phyloP scores from a whole-genome alignment of 169 alveolate genomes.

The Plasmodium coatneyi region DNA sequence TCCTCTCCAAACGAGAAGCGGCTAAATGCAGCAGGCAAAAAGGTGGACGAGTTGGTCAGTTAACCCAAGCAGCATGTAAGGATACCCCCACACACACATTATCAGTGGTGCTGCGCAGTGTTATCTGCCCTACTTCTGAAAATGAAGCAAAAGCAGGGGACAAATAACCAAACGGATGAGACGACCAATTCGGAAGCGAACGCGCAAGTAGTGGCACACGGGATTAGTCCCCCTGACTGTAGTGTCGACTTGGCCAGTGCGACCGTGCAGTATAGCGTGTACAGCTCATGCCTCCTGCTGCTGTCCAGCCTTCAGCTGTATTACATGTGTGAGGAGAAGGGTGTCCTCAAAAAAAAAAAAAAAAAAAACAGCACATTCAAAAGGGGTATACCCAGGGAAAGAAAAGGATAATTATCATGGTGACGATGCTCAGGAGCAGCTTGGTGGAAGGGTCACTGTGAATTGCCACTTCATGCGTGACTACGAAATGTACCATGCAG shows the following conservation, averaged over 20 bases:
- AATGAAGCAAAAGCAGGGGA: neutral
- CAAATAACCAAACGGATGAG: neutral
- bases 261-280: slow-evolving; percentile 20
- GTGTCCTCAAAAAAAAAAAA: neutral
- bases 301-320: slow-evolving; percentile 32
- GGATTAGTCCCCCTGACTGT: neutral
- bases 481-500: neutral
- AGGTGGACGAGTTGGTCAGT: too few relatives aligned
- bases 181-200: neutral
- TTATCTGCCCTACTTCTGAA: neutral
- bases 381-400: neutral
- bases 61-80: neutral
- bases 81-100: neutral
- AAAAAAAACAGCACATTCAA: neutral
- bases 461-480: slow-evolving; percentile 11
- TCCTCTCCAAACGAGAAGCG: neutral
- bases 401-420: neutral
- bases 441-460: neutral
- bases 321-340: neutral
- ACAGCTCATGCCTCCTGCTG: slow-evolving; percentile 13
- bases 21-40: neutral
- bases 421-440: neutral
- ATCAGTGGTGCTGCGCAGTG: neutral
- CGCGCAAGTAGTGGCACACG: neutral
- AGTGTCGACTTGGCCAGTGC: neutral